Evolutionary conservation across 805 yeast species (phyloP).

Genomic region (Kregervanrija delftensis): DNA sequence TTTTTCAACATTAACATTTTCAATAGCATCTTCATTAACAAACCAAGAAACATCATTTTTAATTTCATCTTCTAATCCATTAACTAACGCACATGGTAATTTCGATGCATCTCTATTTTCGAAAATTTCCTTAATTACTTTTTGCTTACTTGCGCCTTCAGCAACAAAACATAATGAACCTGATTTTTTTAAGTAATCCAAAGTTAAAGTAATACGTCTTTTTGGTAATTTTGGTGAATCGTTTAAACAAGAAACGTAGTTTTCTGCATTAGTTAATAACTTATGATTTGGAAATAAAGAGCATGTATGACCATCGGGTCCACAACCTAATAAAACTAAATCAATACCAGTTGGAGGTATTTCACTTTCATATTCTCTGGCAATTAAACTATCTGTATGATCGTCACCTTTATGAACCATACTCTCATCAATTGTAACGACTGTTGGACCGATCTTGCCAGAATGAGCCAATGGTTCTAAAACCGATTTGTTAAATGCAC

Average conservation of each 20-base stretch:
- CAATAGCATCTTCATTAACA: slow-evolving; percentile 71
- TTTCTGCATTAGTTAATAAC: slow-evolving; percentile 47
- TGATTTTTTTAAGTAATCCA: slow-evolving; percentile 60
- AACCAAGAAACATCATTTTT: slow-evolving; percentile 63
- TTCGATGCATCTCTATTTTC: slow-evolving; percentile 29
- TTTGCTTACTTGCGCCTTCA: slow-evolving; percentile 80
- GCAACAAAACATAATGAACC: slow-evolving; percentile 70
- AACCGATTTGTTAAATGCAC: slow-evolving; percentile 63
- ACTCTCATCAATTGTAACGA: slow-evolving; percentile 58
- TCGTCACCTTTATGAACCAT: slow-evolving; percentile 47
- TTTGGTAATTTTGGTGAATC: slow-evolving; percentile 95
- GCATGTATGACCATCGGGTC: slow-evolving; percentile 96
- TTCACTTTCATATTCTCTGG: slow-evolving; percentile 51
- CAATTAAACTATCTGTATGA: slow-evolving; percentile 46
- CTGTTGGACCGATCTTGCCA: slow-evolving; percentile 45
- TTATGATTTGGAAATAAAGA: slow-evolving; percentile 84
- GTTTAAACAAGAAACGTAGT: slow-evolving; percentile 54
- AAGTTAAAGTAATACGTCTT: slow-evolving; percentile 83
- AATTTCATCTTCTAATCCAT: slow-evolving; percentile 38
- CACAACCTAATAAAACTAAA: slow-evolving; percentile 77
- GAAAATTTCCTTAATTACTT: slow-evolving; percentile 65
- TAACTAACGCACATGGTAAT: slow-evolving; percentile 74
- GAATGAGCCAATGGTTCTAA: slow-evolving; percentile 39
- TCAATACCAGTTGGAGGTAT: slow-evolving; percentile 52
- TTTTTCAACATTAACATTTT: slow-evolving; percentile 40